These are phyloP conservation scores for Podaxis sp. DNA, from an alignment of 768 basidiomycete genomes.

Conservation along the genomic window DNA sequence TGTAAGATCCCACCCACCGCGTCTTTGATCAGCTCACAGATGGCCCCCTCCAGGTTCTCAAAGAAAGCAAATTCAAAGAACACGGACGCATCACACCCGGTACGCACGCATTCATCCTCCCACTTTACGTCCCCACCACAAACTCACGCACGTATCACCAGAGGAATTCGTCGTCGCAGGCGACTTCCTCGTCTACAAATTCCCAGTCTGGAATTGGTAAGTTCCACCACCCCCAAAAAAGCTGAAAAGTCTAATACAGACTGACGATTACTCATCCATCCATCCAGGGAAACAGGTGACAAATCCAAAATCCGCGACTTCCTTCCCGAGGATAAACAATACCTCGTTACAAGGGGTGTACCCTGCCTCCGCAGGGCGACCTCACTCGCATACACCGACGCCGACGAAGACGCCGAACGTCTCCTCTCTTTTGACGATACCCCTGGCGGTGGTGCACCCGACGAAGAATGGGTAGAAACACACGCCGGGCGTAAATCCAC, in stretches of 20 bases:
- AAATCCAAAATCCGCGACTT: constrained; percentile 82
- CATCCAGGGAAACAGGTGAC: constrained; percentile 87
- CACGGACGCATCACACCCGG: constrained; percentile 95
- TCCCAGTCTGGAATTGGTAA: constrained; percentile 96
- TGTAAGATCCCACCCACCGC: constrained; percentile 38
- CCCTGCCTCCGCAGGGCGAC: constrained; percentile 93
- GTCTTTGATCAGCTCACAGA: constrained; percentile 26
- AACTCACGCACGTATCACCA: constrained; percentile 21
- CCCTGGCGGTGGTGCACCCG: constrained; percentile 40
- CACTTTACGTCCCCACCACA: constrained; percentile 8
- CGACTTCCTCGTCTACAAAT: constrained; percentile 97
- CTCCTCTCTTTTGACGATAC: constrained; percentile 74
- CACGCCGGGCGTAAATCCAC: constrained; percentile 73
- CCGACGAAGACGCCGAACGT: constrained; percentile 94
- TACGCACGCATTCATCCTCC: constrained; percentile 28
- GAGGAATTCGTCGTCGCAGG: constrained; percentile 99
- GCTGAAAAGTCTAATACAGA: no score
- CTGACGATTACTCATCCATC: no score
- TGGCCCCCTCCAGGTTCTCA: constrained; percentile 66
- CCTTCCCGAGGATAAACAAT: constrained; percentile 94
- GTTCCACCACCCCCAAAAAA: constrained; percentile 20
- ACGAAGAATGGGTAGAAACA: constrained; percentile 98
- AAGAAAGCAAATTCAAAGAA: constrained; percentile 99
- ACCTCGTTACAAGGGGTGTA: constrained; percentile 93
- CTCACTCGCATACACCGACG: constrained; percentile 89